Base-by-base conservation (phyloP, 176 grass and related monocot genomes). In the Oropetium thomaeum region DNA sequence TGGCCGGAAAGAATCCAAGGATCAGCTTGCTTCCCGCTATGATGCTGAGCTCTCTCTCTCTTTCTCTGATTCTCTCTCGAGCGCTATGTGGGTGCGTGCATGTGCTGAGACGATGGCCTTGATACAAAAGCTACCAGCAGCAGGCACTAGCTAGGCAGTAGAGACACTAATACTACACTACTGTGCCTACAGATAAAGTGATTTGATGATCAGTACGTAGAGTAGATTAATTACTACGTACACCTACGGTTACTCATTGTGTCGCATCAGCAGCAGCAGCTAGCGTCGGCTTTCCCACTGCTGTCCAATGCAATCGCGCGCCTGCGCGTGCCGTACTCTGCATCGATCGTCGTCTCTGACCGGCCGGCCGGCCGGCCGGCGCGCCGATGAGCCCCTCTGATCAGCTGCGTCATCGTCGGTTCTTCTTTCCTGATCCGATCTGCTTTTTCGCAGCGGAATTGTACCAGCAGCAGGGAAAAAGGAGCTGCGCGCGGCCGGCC, bases 1-100 rank as follows among this genome's bases (percentile, higher is more conserved):
- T 61, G 45, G 49, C 75, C 65, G 32, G 19, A 68, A 80, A 80
- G 76, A 68, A 86, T 86, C 77, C 69, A 75, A 80, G 26, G 77
- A 66, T 54, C 53, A 27, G 53, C 53, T 55, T 26, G 52, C 52
- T 57, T 57, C 10, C 53, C 3, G 52, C 52, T 55, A 23, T 55
- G 52, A 9, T 26, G n/a, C 52, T 23, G 49, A 53, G 20, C 20
- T 22, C 49, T 53, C 49, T n/a, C 49, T n/a, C n/a, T n/a, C n/a
- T n/a, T n/a, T n/a, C n/a, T n/a, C n/a, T n/a, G n/a, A n/a, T n/a
- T 13, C 7, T 53, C 49, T 53, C n/a, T 22, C 49, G 42, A 44
- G 42, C 3, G 42, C 13, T 16, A 44, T 44, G 42, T 44, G 42
- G 13, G 16, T 44, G 16, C n/a, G n/a, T 44, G 48, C 27, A 63